Evolutionary conservation across 176 grass and related monocot genomes (phyloP).

Genomic region (Olyra latifolia): DNA sequence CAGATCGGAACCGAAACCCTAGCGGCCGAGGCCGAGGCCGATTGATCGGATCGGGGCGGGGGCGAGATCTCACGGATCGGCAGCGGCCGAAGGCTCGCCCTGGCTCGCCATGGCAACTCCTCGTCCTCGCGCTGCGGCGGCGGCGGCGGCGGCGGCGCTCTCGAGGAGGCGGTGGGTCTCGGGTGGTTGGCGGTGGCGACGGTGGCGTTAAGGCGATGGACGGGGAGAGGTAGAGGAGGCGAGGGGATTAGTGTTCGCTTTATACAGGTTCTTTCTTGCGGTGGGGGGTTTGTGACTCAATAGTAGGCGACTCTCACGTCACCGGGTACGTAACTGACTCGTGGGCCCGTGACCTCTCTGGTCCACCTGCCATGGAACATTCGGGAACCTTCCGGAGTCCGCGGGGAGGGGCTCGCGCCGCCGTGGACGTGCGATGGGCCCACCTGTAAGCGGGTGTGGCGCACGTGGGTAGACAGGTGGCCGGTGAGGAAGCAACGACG

Average conservation of each 20-base stretch:
- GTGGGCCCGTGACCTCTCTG: fast-evolving
- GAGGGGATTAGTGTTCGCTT: background rate
- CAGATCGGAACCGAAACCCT: conserved; percentile 26
- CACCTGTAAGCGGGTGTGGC: background rate
- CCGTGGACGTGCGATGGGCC: background rate
- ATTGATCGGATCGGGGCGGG: conserved; percentile 23
- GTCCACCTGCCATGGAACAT: background rate
- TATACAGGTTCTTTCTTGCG: conserved; percentile 49
- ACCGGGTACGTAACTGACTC: background rate
- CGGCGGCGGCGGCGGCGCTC: background rate
- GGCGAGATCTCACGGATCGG: conserved; percentile 61
- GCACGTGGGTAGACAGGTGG: background rate
- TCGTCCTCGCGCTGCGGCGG: background rate
- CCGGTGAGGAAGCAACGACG: background rate
- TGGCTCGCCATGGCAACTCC: conserved; percentile 53
- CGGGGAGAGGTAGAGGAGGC: background rate
- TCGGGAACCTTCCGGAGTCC: background rate
- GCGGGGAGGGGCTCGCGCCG: background rate
- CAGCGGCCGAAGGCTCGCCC: conserved; percentile 57
- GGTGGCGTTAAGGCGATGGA: background rate
- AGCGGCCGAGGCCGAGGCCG: background rate
- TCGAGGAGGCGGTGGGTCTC: background rate
- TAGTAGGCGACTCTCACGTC: background rate
- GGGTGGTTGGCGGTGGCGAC: background rate
- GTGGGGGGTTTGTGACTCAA: background rate